These are phyloP conservation scores for Clarireedia sp. DNA, from an alignment of 2,329 filamentous ascomycete genomes.

Conservation along the genomic window DNA sequence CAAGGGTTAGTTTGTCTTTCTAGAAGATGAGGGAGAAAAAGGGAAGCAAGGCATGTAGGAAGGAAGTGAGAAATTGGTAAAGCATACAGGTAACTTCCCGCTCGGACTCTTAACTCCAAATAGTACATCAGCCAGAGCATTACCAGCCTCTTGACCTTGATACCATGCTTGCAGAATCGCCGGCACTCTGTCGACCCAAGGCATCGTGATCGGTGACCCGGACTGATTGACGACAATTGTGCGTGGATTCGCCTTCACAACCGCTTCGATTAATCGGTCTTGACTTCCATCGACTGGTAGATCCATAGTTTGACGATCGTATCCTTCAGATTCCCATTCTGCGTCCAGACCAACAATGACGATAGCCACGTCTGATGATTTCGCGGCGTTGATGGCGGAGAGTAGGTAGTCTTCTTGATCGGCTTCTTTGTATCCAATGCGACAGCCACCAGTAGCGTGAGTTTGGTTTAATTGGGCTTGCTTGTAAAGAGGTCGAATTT, in stretches of 20 bases:
- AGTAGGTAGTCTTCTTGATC: constrained; percentile 53
- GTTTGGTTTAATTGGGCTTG: constrained; percentile 46
- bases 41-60: not conserved
- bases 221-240: constrained; percentile 65
- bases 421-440: constrained; percentile 63
- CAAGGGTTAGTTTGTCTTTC: constrained; percentile 2
- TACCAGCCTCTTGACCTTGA: constrained; percentile 61
- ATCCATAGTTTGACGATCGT: constrained; percentile 56
- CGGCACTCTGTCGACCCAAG: constrained; percentile 57
- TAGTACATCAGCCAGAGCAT: constrained; percentile 59
- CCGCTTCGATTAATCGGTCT: constrained; percentile 55
- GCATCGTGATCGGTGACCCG: constrained; percentile 61
- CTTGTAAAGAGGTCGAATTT: constrained; percentile 53
- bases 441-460: constrained; percentile 62
- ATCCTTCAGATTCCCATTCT: constrained; percentile 71
- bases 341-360: constrained; percentile 62
- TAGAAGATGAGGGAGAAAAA: too few relatives aligned
- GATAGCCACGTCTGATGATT: constrained; percentile 56
- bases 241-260: constrained; percentile 53
- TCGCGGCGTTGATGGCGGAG: constrained; percentile 55
- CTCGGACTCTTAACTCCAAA: constrained; percentile 57
- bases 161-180: constrained; percentile 66
- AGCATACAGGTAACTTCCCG: constrained; percentile 53
- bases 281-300: constrained; percentile 49
- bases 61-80: not conserved